A percentile compares a stretch with the other conserved stretches of the same genome.
These are phyloP conservation scores for Nicotiana undulata DNA, from an alignment of 257 asterid species.

Conservation along the genomic window DNA sequence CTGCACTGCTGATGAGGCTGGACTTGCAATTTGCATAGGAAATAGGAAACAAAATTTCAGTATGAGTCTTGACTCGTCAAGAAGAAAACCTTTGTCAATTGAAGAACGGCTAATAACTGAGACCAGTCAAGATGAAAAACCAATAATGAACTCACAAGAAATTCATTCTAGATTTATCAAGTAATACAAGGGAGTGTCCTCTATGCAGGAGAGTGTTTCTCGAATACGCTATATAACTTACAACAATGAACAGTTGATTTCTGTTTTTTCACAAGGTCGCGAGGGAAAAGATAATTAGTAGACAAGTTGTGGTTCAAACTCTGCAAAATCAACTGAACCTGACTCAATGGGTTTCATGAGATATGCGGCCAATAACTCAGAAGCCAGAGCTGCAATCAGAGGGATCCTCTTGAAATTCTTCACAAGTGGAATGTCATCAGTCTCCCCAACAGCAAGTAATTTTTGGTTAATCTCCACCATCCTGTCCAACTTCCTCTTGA, in stretches of 20 bases:
- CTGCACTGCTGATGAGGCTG: not conserved
- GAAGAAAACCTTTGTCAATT: not conserved
- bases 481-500: conserved; percentile 87
- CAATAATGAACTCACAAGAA: not conserved
- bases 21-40: not conserved
- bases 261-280: not conserved
- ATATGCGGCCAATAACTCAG: conserved; percentile 77
- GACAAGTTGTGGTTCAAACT: conserved; percentile 73
- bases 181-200: conserved; percentile 10
- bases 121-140: not conserved
- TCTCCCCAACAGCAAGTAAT: conserved; percentile 61
- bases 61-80: too few relatives aligned
- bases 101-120: not conserved
- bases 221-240: conserved; percentile 3
- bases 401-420: conserved; percentile 91
- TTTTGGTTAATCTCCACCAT: conserved; percentile 79
- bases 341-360: conserved; percentile 97
- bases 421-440: conserved; percentile 58
- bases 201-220: conserved; percentile 1
- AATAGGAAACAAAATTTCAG: not conserved
- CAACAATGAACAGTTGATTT: conserved; percentile 1
- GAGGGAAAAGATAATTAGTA: conserved; percentile 25
- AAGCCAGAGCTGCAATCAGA: conserved; percentile 69
- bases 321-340: conserved; percentile 89
- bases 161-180: conserved; percentile 2